These are phyloP conservation scores for Epichloe gansuensis DNA, from an alignment of 2,329 filamentous ascomycete species.

Conservation along the genomic window DNA sequence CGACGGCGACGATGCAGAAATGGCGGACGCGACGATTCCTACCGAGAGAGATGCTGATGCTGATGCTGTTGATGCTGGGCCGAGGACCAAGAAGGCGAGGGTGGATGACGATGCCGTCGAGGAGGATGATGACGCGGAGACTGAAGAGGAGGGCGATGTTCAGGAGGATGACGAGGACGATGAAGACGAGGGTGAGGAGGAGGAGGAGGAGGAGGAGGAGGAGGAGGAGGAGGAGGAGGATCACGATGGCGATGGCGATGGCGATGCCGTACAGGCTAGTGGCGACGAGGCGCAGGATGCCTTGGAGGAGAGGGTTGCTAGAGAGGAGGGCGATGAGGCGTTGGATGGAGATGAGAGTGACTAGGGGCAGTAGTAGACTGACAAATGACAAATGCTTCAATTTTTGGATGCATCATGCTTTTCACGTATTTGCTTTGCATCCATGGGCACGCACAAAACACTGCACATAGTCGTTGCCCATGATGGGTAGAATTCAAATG, in stretches of 20 bases:
- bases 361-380: constrained; percentile 13
- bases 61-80: constrained; percentile 17
- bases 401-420: too few relatives aligned
- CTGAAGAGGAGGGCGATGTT: constrained; percentile 26
- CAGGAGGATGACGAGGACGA: constrained; percentile 29
- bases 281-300: constrained; percentile 39
- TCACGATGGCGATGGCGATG: constrained; percentile 28
- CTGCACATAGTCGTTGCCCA: too few relatives aligned
- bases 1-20: constrained; percentile 23
- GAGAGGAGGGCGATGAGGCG: constrained; percentile 46
- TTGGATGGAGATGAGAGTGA: constrained; percentile 51
- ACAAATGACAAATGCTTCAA: too few relatives aligned
- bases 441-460: too few relatives aligned
- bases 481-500: too few relatives aligned
- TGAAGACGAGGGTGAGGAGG: constrained; percentile 31
- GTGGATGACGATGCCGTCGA: constrained; percentile 12
- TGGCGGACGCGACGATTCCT: constrained; percentile 23
- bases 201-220: constrained; percentile 30
- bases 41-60: constrained; percentile 13
- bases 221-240: constrained; percentile 24
- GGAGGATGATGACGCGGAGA: constrained; percentile 17
- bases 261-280: constrained; percentile 27
- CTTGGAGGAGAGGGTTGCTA: constrained; percentile 35
- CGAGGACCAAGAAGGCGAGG: constrained; percentile 33
- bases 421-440: too few relatives aligned